Base-by-base conservation (phyloP, 2,329 filamentous ascomycete genomes). In the Emergomyces pasteurianus region DNA sequence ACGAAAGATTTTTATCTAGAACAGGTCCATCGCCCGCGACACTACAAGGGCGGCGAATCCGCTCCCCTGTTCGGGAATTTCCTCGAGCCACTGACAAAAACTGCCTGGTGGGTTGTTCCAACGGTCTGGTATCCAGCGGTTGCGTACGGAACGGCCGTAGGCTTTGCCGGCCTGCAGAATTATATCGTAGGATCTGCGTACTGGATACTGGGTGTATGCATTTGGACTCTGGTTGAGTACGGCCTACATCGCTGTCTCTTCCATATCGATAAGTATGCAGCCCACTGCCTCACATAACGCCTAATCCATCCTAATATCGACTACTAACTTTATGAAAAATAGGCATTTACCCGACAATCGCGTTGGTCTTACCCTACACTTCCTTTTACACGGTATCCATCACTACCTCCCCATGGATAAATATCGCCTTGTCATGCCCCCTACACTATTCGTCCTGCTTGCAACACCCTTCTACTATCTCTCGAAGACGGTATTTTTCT, bases 401-500 rank as follows among this genome's bases (percentile, higher is more conserved):
- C 94, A 99, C 76, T 99, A 97, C 75, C 83, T 99, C 4, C 94
- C 94, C n/a, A 97, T 99, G 94, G 94, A 99, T 78, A 92, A 87
- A 71, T 92, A 96, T 69, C 87, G 94, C 63, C 86, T 99, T 10
- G 94, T 99, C 65, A 97, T 99, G 94, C 94, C 94, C 0, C 94
- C 94, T 0, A 84, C 90, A 0, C 80, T 99, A 3, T 97, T 99
- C 72, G 64, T 92, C 28, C 81, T 83, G 14, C 85, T 99, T 23
- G 92, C 92, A 6, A 81, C 83, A 0, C 94, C 94, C 0, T 97
- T 97, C 79, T 99, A 90, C 87, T 89, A 90, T 74, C 79, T 99
- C 58, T 90, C 94, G 0, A 92, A 96, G 67, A 67, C 80, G 1
- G 71, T 97, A 60, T 90, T 99, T 74, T 88, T 78, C 73, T 92